Conservation (phyloP, 495 filamentous ascomycete species). For the Pseudoneurospora amorphoporcata region DNA sequence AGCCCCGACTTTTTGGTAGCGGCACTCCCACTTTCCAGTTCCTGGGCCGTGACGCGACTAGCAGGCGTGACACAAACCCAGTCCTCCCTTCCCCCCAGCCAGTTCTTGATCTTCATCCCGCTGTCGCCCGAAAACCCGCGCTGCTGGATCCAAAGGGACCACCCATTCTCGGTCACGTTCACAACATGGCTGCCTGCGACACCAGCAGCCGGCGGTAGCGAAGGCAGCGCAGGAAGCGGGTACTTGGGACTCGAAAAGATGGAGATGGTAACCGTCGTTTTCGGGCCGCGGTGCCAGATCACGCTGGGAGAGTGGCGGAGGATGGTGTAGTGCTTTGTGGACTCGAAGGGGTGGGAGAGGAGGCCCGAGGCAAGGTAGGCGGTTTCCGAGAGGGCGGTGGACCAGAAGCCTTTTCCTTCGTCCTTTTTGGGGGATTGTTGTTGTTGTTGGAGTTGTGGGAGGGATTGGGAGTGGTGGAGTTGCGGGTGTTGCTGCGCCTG, state of each 20-base stretch:
- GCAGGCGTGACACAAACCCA: constrained; percentile 59
- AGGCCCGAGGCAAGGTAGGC: constrained; percentile 54
- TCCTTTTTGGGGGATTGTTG: background rate
- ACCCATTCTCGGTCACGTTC: constrained; percentile 2
- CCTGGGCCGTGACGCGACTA: constrained; percentile 30
- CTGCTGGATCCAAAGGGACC: constrained; percentile 55
- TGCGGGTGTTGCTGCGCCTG: background rate
- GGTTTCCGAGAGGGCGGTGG: constrained; percentile 43
- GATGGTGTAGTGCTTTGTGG: constrained; percentile 56
- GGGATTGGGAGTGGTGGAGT: background rate
- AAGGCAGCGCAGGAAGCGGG: constrained; percentile 38
- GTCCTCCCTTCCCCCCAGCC: constrained; percentile 42
- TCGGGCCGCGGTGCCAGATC: constrained; percentile 52
- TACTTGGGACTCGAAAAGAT: constrained; percentile 44
- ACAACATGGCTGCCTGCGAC: background rate
- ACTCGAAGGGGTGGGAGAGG: constrained; percentile 50
- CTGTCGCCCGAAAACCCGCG: constrained; percentile 58
- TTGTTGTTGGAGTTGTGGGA: background rate
- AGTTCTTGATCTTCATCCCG: constrained; percentile 54
- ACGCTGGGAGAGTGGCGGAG: constrained; percentile 54
- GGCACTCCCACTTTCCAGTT: constrained; percentile 33
- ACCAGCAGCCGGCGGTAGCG: background rate
- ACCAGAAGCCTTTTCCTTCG: constrained; percentile 21
- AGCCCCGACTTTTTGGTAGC: background rate
- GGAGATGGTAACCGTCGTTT: constrained; percentile 50